phyloP scores from a whole-genome alignment of 202 grass and related monocot genomes.

The Schoenoplectus triqueter region DNA sequence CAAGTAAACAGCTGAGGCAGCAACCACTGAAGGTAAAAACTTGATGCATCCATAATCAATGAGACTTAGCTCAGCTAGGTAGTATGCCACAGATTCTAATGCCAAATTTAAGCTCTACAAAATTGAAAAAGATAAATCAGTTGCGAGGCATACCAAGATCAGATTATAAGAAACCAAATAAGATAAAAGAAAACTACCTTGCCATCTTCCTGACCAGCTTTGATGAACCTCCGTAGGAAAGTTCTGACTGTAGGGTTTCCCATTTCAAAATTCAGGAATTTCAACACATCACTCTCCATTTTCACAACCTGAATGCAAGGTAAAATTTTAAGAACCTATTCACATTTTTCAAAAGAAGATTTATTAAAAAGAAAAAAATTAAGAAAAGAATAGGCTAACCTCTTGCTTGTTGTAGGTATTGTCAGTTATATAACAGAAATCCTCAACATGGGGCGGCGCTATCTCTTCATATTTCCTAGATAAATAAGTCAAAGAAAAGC shows the following conservation, averaged over 20 bases:
- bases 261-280: conserved; percentile 81
- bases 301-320: conserved; percentile 50
- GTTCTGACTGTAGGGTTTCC: conserved; percentile 87
- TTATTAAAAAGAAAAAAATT: background rate
- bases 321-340: conserved; percentile 24
- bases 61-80: conserved; percentile 81
- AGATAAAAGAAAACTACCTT: conserved; percentile 48
- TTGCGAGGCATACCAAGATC: conserved; percentile 28
- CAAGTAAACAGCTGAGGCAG: conserved; percentile 80
- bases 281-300: conserved; percentile 85
- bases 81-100: conserved; percentile 70
- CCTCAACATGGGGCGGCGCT: conserved; percentile 58
- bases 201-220: conserved; percentile 52
- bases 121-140: conserved; percentile 36
- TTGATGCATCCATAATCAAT: conserved; percentile 70
- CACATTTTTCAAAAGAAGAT: background rate
- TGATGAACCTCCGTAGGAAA: conserved; percentile 78
- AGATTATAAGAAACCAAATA: conserved; percentile 15
- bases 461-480: conserved; percentile 94
- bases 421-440: conserved; percentile 91
- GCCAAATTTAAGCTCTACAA: conserved; percentile 54
- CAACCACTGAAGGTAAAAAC: conserved; percentile 82
- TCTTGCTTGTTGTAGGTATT: conserved; percentile 90
- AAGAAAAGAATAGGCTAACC: conserved; percentile 26
- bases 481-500: background rate